Conservation (phyloP, 2,329 filamentous ascomycete species). For the Ascocoryne sarcoides region DNA sequence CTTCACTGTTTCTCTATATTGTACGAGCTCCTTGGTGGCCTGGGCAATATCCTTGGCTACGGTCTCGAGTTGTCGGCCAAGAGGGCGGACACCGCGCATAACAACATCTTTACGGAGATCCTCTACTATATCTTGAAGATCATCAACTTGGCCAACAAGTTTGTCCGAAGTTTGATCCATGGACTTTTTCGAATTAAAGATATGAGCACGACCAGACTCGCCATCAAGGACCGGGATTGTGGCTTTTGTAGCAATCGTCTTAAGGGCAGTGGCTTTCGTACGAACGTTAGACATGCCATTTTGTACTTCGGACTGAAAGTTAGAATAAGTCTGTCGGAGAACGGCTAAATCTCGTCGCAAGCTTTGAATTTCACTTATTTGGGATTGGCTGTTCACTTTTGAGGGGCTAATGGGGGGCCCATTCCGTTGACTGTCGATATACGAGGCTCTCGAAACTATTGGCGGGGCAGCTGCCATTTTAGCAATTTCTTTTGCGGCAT, state of each 20-base stretch:
- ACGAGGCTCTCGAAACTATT: slow-evolving; percentile 21
- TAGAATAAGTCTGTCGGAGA: slow-evolving; percentile 85
- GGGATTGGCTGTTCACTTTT: slow-evolving; percentile 37
- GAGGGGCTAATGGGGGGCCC: slow-evolving; percentile 23
- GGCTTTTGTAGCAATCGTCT: slow-evolving; percentile 62
- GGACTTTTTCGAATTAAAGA: slow-evolving; percentile 77
- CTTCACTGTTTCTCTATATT: slow-evolving; percentile 85
- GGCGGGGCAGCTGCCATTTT: slow-evolving; percentile 27
- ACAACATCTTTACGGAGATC: slow-evolving; percentile 97
- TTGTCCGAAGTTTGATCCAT: slow-evolving; percentile 82
- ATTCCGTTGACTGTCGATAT: slow-evolving; percentile 15
- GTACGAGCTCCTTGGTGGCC: slow-evolving; percentile 80
- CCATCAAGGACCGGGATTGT: slow-evolving; percentile 63
- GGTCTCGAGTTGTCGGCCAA: slow-evolving; percentile 79
- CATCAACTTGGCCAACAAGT: slow-evolving; percentile 86
- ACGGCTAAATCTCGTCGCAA: slow-evolving; percentile 84
- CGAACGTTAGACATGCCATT: slow-evolving; percentile 79
- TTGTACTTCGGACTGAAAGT: slow-evolving; percentile 81
- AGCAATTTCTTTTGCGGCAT: slow-evolving; percentile 80
- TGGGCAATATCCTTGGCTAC: slow-evolving; percentile 81
- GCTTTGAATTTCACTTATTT: slow-evolving; percentile 70
- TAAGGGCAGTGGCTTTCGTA: slow-evolving; percentile 72
- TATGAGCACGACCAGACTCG: slow-evolving; percentile 75
- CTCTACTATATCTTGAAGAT: slow-evolving; percentile 94
- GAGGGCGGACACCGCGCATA: slow-evolving; percentile 77